These are phyloP conservation scores for Coprinopsis cinerea DNA, from an alignment of 768 basidiomycete species.

Conservation along the genomic window DNA sequence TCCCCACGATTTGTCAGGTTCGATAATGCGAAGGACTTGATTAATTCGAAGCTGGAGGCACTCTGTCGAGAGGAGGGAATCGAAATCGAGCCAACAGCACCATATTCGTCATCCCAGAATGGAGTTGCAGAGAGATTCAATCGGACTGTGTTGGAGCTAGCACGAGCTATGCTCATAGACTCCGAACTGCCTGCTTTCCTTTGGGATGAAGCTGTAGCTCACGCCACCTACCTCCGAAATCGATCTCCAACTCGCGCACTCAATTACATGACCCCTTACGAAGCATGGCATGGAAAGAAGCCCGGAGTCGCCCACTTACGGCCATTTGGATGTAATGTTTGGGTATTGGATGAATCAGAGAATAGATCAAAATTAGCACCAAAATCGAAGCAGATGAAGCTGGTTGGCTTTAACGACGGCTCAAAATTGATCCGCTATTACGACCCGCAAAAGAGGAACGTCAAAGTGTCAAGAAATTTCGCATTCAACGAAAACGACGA, in stretches of 20 bases:
- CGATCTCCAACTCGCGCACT: slow-evolving; percentile 17
- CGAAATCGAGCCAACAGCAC: slow-evolving; percentile 24
- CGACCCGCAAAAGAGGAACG: slow-evolving; percentile 12
- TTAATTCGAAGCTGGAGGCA: slow-evolving; percentile 17
- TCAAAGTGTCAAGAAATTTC: slow-evolving; percentile 23
- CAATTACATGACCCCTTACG: slow-evolving; percentile 19
- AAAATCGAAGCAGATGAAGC: slow-evolving; percentile 11
- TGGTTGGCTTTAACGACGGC: slow-evolving; percentile 15
- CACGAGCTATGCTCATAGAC: slow-evolving; percentile 2
- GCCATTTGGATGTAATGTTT: slow-evolving; percentile 22
- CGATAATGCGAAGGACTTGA: slow-evolving; percentile 28
- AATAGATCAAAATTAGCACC: slow-evolving; percentile 8
- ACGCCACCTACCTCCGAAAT: slow-evolving; percentile 19
- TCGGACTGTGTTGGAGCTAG: slow-evolving; percentile 5
- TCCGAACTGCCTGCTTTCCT: slow-evolving; percentile 14
- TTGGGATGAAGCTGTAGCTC: slow-evolving; percentile 18
- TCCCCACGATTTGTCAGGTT: not conserved
- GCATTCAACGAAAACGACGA: slow-evolving; percentile 21
- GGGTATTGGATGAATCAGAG: slow-evolving; percentile 16
- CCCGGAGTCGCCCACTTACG: slow-evolving; percentile 18
- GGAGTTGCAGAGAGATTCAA: slow-evolving; percentile 29
- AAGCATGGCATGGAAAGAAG: slow-evolving; percentile 16
- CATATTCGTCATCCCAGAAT: slow-evolving; percentile 33
- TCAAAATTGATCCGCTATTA: slow-evolving; percentile 21
- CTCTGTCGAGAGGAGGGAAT: slow-evolving; percentile 23